Evolutionary conservation across 345 rosid species (phyloP), one percentile per base, ranked within the genome.

Genomic region (Geranium rotundifolium): DNA sequence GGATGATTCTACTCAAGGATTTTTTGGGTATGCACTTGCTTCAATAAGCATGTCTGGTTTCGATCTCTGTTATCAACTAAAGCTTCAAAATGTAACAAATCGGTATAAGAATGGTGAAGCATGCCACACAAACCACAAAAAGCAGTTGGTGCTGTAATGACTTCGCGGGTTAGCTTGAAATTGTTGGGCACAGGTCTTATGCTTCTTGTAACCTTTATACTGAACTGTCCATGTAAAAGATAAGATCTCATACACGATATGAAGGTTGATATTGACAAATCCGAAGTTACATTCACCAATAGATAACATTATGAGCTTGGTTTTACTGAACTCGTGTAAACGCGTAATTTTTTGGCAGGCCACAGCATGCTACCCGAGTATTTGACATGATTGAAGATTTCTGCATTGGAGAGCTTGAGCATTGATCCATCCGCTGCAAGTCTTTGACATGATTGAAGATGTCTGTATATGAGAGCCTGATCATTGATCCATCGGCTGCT

Each of bases 1-100:
- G 31, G 90, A 80, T 76, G 96, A 93, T 83, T 88, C 99, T 1
- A 93, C 91, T 2, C 80, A 82, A 70, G 99, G 99, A 2, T 93
- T 93, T 79, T 90, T 52, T 62, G 96, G 99, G 95, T 85, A 81
- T 65, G 76, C 54, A 55, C 49, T 52, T 57, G 27, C 7, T 2
- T 9, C 12, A 46, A 55, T 4, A 17, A 55, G 9, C 57, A 55
- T 17, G 57, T 5, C 7, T 55, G 57, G 8, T 17, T 55, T 18
- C n/a, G 17, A 17, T 55, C 19, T 55, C 20, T 17, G 7, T n/a
- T 17, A 17, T 18, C 41, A 4, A 34, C 41, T 34, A 34, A 8
- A 8, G 41, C 41, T 34, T 4, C 41, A 34, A 34, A 34, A 4
- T 0, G 41, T 8, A 34, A 34, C 6, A 34, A 34, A 34, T 34